These are phyloP conservation scores for Scutellaria baicalensis DNA, from an alignment of 257 asterid species.

Conservation along the genomic window DNA sequence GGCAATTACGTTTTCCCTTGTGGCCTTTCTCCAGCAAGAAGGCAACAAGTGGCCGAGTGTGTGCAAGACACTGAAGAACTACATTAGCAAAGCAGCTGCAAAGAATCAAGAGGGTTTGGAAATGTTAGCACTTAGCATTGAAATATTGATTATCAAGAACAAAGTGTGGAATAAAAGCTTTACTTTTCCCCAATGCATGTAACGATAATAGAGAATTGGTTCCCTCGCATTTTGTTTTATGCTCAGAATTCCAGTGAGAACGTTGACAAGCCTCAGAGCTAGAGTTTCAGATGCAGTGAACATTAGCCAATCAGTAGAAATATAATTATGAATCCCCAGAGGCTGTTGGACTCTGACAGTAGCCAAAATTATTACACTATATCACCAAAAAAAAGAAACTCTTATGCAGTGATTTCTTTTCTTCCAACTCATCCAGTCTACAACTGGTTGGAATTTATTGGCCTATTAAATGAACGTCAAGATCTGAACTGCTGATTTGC, in stretches of 20 bases:
- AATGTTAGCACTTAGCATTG: not conserved
- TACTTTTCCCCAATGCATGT: conserved; percentile 20
- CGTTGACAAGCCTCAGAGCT: conserved; percentile 70
- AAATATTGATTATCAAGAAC: not conserved
- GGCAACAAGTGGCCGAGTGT: conserved; percentile 76
- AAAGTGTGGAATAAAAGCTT: not conserved
- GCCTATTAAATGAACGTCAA: not conserved
- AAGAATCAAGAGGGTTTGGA: conserved; percentile 1
- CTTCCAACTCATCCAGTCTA: not conserved
- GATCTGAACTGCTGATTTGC: not conserved
- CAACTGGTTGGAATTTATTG: not conserved
- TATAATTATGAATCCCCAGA: not conserved
- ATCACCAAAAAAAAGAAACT: not conserved
- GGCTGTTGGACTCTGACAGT: not conserved
- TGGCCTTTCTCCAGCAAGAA: conserved; percentile 81
- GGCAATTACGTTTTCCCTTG: conserved; percentile 45
- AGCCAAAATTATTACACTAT: not conserved
- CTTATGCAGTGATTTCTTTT: not conserved
- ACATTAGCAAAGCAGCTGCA: conserved; percentile 96
- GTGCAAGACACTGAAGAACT: conserved; percentile 81
- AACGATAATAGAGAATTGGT: conserved; percentile 19
- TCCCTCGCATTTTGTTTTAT: conserved; percentile 49
- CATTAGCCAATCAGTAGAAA: not conserved
- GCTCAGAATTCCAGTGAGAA: conserved; percentile 65
- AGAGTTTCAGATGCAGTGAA: conserved; percentile 8